These are phyloP conservation scores for Suillus weaverae DNA, from an alignment of 768 basidiomycete genomes.

Conservation along the genomic window DNA sequence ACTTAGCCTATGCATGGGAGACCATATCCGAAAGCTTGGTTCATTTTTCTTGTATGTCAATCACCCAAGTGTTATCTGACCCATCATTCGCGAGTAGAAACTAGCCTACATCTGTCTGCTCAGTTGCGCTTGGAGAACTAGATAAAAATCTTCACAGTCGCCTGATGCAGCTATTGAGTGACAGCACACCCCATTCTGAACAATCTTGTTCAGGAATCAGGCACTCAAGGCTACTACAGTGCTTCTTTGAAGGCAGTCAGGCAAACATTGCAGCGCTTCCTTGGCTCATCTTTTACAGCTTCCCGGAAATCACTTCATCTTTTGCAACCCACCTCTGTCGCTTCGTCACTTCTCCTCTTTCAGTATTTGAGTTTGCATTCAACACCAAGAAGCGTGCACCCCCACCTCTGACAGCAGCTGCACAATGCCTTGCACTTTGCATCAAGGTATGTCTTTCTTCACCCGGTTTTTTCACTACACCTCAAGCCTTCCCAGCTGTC, in stretches of 20 bases:
- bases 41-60: constrained; percentile 20
- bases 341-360: constrained; percentile 85
- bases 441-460: constrained; percentile 58
- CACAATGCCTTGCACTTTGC: constrained; percentile 87
- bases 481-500: constrained; percentile 53
- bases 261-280: not conserved
- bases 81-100: constrained; percentile 54
- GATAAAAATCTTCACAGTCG: constrained; percentile 69
- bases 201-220: constrained; percentile 83
- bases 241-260: constrained; percentile 69
- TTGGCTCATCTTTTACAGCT: constrained; percentile 44
- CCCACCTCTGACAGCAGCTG: constrained; percentile 79
- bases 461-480: not conserved
- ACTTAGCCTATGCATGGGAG: constrained; percentile 93
- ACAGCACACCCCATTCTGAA: constrained; percentile 80
- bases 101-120: constrained; percentile 81
- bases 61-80: not conserved
- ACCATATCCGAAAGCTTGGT: constrained; percentile 91
- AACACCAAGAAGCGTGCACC: constrained; percentile 70
- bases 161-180: constrained; percentile 74
- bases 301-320: constrained; percentile 72
- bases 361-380: constrained; percentile 87
- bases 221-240: constrained; percentile 85
- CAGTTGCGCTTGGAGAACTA: constrained; percentile 65
- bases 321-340: constrained; percentile 81